A percentile compares a stretch with the other conserved stretches of the same genome.
phyloP scores from a whole-genome alignment of 208 protist species.

The Wallacemonas sp. region DNA sequence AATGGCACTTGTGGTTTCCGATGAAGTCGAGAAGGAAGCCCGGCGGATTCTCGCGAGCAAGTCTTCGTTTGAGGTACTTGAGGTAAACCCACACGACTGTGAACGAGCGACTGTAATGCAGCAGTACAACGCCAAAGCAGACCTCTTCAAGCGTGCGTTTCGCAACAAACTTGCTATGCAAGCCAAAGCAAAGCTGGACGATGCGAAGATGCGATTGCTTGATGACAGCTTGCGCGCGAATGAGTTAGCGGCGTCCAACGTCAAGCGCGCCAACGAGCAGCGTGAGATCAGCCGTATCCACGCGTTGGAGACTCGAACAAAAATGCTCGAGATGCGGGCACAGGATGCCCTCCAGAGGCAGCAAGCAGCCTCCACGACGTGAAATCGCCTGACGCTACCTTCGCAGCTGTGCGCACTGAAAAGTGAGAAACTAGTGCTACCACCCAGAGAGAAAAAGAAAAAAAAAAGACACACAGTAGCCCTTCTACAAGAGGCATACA shows the following conservation, averaged over 20 bases:
- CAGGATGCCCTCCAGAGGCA: constrained; percentile 21
- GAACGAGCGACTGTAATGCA: constrained; percentile 45
- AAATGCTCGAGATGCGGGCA: constrained; percentile 62
- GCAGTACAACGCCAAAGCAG: constrained; percentile 64
- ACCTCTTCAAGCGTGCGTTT: constrained; percentile 64
- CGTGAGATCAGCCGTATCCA: constrained; percentile 48
- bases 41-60: constrained; percentile 69
- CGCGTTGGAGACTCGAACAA: constrained; percentile 60
- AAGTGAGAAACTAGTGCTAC: too few species aligned
- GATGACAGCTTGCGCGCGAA: constrained; percentile 65
- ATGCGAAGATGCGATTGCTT: constrained; percentile 73
- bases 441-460: too few species aligned
- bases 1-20: constrained; percentile 78
- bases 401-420: too few species aligned
- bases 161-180: constrained; percentile 78
- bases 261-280: constrained; percentile 23
- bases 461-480: too few species aligned
- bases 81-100: constrained; percentile 48
- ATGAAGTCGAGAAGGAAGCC: constrained; percentile 58
- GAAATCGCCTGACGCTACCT: too few species aligned
- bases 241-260: constrained; percentile 46
- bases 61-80: constrained; percentile 78
- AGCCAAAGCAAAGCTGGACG: constrained; percentile 72
- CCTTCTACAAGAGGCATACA: too few species aligned
- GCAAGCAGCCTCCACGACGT: neutral